Base-by-base conservation (phyloP, 2,329 filamentous ascomycete species). In the Fusarium sp. region DNA sequence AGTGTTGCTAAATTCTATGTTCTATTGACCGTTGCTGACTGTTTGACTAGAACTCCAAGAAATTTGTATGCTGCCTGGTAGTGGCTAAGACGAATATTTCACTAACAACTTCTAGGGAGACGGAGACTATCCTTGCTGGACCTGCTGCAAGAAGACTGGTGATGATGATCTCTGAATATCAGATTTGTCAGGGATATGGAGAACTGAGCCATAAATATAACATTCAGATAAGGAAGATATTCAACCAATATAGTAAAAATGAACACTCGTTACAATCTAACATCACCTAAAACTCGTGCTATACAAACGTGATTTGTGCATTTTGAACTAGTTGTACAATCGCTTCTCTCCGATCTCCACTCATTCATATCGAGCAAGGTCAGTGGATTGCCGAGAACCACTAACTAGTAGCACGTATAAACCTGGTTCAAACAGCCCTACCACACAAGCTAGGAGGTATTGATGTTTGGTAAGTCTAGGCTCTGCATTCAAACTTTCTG, bases 21-120 rank as follows among this genome's bases (percentile, higher is more conserved):
- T 0, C 2, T 4, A 10, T 12, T 39, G 1, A 18, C 3, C 4
- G 4, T 30, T 10, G 15, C 57, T 73, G n/a, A 73, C 48, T 10
- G 1, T 9, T 13, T 3, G 2, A 5, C 0, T 2, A 73, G 71
- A n/a, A 47, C 6, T 1, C 67, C 0, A 65, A 61, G 26, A 73
- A 73, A 16, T 18, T 65, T 20, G 70, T 69, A 65, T 7, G 20
- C 0, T 13, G 1, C 3, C 7, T 1, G 2, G 11, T 2, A 22
- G 2, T 30, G 6, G 28, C 0, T 0, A 20, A 11, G 1, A 4
- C 0, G 10, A 24, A 11, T 0, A 0, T 8, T 5, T 9, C 9
- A 9, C 68, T 71, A 12, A 71, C 31, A 18, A 28, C 7, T 0
- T 13, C 11, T 31, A 73, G 71, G 71, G 71, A 20, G 41, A 44